Conservation (phyloP, 2,329 filamentous ascomycete genomes). For the Monilinia laxa region DNA sequence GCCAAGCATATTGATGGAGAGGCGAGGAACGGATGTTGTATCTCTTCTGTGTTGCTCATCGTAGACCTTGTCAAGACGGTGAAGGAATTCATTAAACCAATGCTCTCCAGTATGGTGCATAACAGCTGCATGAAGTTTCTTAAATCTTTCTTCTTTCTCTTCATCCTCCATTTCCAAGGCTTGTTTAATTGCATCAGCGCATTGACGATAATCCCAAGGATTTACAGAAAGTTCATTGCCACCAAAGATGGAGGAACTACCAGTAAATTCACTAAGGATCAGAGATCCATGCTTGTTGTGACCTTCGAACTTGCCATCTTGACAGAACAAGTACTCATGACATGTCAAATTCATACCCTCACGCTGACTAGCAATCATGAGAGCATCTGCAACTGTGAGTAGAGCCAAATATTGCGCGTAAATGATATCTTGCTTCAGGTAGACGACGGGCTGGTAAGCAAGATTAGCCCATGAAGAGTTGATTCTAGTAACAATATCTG, state of each 20-base stretch:
- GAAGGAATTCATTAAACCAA: slow-evolving; percentile 78
- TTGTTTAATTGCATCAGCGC: slow-evolving; percentile 78
- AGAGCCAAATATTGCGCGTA: slow-evolving; percentile 92
- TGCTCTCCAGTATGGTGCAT: slow-evolving; percentile 78
- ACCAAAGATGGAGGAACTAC: slow-evolving; percentile 81
- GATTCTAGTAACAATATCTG: slow-evolving; percentile 91
- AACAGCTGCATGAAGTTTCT: slow-evolving; percentile 69
- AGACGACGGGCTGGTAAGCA: slow-evolving; percentile 88
- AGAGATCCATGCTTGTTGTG: slow-evolving; percentile 82
- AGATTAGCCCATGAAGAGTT: slow-evolving; percentile 89
- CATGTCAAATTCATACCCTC: slow-evolving; percentile 97
- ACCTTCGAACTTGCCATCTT: slow-evolving; percentile 71
- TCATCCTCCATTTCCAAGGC: slow-evolving; percentile 77
- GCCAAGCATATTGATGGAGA: slow-evolving; percentile 66
- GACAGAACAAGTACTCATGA: slow-evolving; percentile 90
- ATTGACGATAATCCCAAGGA: slow-evolving; percentile 91
- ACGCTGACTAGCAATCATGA: slow-evolving; percentile 93
- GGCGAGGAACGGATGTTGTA: slow-evolving; percentile 80
- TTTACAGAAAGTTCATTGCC: slow-evolving; percentile 83
- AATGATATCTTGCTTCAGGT: slow-evolving; percentile 90
- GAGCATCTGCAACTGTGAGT: slow-evolving; percentile 81
- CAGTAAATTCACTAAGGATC: slow-evolving; percentile 93
- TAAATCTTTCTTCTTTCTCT: slow-evolving; percentile 75
- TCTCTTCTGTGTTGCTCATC: slow-evolving; percentile 83
- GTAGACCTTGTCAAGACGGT: slow-evolving; percentile 71